These are phyloP conservation scores for Parsonsia alboflavescens DNA, from an alignment of 257 asterid genomes.

Conservation along the genomic window DNA sequence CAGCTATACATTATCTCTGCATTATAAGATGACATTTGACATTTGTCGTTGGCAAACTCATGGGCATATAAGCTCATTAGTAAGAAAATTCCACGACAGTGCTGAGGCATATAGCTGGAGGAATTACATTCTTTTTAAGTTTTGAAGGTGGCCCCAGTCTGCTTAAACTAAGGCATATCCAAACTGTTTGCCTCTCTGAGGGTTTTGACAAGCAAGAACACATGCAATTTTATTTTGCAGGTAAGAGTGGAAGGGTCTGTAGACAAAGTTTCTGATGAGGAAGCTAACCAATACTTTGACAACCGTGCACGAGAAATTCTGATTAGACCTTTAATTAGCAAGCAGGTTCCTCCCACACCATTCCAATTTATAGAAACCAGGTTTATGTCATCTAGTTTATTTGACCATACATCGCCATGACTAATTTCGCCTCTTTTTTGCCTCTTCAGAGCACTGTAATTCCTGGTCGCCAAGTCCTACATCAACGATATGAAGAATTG, in stretches of 20 bases:
- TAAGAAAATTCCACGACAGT: background rate
- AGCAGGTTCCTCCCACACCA: conserved; percentile 44
- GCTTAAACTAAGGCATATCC: background rate
- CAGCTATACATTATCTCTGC: background rate
- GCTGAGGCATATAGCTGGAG: background rate
- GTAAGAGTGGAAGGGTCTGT: conserved; percentile 81
- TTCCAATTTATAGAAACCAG: conserved; percentile 1
- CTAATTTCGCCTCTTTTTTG: conserved; percentile 10
- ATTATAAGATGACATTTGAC: background rate
- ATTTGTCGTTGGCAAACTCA: background rate
- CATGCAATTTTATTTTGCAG: conserved; percentile 28
- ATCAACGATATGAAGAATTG: conserved; percentile 49
- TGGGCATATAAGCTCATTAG: background rate
- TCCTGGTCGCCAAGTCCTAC: conserved; percentile 58
- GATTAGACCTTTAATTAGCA: conserved; percentile 78
- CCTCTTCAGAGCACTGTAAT: conserved; percentile 49
- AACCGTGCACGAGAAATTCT: conserved; percentile 79
- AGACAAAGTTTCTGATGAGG: conserved; percentile 64
- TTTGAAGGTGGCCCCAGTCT: background rate
- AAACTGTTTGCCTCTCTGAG: conserved; percentile 4
- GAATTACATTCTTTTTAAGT: background rate
- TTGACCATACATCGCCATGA: conserved; percentile 2
- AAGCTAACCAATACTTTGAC: conserved; percentile 67
- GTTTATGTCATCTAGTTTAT: background rate
- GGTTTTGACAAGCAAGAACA: conserved; percentile 12